Base-by-base conservation (phyloP, 2,329 filamentous ascomycete genomes). In the Orbilia oligospora region DNA sequence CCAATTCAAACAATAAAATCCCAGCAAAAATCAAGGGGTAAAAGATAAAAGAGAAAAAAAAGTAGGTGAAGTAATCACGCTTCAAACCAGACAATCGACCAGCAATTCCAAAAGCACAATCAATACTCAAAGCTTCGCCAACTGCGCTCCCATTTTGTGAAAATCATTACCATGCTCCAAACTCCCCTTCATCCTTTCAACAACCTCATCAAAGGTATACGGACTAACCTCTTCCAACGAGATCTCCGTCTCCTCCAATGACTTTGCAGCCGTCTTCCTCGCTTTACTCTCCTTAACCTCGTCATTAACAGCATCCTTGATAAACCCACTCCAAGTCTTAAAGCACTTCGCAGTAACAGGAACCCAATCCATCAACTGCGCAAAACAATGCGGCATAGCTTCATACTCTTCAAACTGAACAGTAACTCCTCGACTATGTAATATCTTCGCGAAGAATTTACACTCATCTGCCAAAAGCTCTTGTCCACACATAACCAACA, bases 311-410 rank as follows among this genome's bases (percentile, higher is more conserved):
- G 36, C 66, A 18, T 82, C 80, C 27, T 80, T 84, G 24, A 90
- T 87, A 80, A 93, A 93, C 1, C 83, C 84, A 0, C 88, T 84
- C 88, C 90, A 89, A 2, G 85, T 84, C 14, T 86, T 83, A 72
- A 89, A 87, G 81, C 89, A 91, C 58, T 87, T 86, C 80, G 82
- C 84, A 1, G 87, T 84, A 33, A 84, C 86, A 0, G 85, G 82
- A 1, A 87, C 83, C 3, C 84, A 84, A 0, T 86, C 84, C 70
- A 93, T 84, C 0, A 92, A 80, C 80, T 90, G 81, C 0, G 88
- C 89, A 82, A 93, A 95, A 81, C 89, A 90, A 84, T 94, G 92
- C 68, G 93, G 92, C 92, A 95, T 95, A 2, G 89, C 91, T 83
- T 94, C 90, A 83, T 90, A 96, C 84, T 93, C 89, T 83, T 92